Evolutionary conservation across 352 stramenopile species (phyloP).

Genomic region (Phytopythium boreale): DNA sequence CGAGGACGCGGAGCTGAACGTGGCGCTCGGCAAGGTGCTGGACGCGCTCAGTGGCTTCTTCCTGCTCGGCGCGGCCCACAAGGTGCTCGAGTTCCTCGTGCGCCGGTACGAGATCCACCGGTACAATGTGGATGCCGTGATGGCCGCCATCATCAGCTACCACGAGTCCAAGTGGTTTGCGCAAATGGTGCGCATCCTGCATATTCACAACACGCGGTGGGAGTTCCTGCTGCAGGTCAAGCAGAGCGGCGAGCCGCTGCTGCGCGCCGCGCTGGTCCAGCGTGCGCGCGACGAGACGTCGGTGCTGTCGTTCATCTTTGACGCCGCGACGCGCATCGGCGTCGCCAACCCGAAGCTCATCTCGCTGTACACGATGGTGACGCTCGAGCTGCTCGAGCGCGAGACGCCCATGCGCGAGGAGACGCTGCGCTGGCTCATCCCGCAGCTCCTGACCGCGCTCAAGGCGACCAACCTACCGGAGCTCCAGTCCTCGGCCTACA

Average conservation of each 20-base stretch:
- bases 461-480: slow-evolving; percentile 68
- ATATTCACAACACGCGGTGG: slow-evolving; percentile 77
- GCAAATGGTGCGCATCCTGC: slow-evolving; percentile 79
- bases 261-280: slow-evolving; percentile 69
- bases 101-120: slow-evolving; percentile 86
- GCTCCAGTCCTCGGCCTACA: slow-evolving; percentile 79
- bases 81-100: slow-evolving; percentile 89
- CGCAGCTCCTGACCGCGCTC: slow-evolving; percentile 66
- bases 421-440: slow-evolving; percentile 78
- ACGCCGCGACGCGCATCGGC: slow-evolving; percentile 54
- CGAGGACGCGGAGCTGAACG: slow-evolving; percentile 67
- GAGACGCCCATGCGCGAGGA: slow-evolving; percentile 52
- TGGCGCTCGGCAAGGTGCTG: slow-evolving; percentile 61
- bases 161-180: slow-evolving; percentile 86
- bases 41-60: slow-evolving; percentile 86
- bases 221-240: slow-evolving; percentile 84
- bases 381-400: slow-evolving; percentile 79
- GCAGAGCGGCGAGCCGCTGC: slow-evolving; percentile 53
- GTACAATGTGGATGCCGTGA: slow-evolving; percentile 83
- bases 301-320: slow-evolving; percentile 75
- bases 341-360: slow-evolving; percentile 72
- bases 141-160: slow-evolving; percentile 80
- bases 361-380: slow-evolving; percentile 81
- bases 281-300: slow-evolving; percentile 71
- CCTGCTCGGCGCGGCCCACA: slow-evolving; percentile 71